Percentiles rank a stretch among this genome's conserved stretches.
These are phyloP conservation scores for Musa schizocarpa DNA, from an alignment of 176 grass and related monocot species.

Conservation along the genomic window DNA sequence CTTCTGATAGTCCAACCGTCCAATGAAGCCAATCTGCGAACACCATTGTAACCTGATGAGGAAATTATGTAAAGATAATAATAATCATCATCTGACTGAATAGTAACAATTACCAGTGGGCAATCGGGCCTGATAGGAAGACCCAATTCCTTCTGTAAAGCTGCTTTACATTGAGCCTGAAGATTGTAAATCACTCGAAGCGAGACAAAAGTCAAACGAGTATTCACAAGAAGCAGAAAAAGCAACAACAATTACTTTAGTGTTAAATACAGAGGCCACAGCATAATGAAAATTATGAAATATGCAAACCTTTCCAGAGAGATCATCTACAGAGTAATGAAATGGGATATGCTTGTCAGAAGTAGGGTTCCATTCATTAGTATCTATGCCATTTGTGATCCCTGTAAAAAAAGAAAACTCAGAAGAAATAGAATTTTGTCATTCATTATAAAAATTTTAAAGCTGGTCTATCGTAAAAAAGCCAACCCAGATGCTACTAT, in stretches of 20 bases:
- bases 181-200: constrained; percentile 11
- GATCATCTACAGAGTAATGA: constrained; percentile 74
- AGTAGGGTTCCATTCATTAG: constrained; percentile 71
- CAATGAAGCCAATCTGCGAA: constrained; percentile 96
- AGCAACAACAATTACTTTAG: background rate
- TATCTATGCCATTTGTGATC: constrained; percentile 94
- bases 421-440: no score
- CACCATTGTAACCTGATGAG: constrained; percentile 19
- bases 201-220: background rate
- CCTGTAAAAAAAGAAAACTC: constrained; percentile 29
- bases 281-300: background rate
- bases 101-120: constrained; percentile 60
- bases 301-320: constrained; percentile 67
- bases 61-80: constrained; percentile 6
- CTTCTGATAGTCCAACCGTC: constrained; percentile 97
- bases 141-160: constrained; percentile 72
- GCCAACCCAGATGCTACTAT: no score
- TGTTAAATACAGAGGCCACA: constrained; percentile 6
- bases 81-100: background rate
- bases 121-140: constrained; percentile 50
- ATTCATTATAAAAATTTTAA: background rate
- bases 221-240: constrained; percentile 2
- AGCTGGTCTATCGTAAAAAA: no score
- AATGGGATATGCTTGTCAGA: constrained; percentile 61
- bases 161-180: constrained; percentile 84